Evolutionary conservation across 495 filamentous ascomycete genomes (phyloP).

Genomic region (Viridothelium virens): DNA sequence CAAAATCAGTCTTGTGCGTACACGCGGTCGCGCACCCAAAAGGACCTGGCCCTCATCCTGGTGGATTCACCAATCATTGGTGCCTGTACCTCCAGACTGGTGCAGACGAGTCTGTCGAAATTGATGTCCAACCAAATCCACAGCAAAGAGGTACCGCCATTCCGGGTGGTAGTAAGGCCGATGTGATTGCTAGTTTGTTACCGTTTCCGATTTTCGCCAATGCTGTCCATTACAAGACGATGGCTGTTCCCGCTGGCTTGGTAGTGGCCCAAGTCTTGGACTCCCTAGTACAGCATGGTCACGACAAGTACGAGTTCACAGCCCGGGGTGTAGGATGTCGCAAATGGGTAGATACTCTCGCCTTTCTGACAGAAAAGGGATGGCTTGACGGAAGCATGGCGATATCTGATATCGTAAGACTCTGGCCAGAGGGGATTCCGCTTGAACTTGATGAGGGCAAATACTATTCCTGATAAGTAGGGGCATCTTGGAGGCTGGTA

Average conservation of each 20-base stretch:
- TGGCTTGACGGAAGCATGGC: background rate
- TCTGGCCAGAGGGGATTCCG: background rate
- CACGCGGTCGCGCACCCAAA: background rate
- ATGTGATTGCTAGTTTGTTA: background rate
- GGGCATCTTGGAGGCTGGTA: too few species aligned
- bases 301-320: too few species aligned
- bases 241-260: background rate
- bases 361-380: too few species aligned
- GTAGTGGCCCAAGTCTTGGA: background rate
- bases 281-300: too few species aligned
- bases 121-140: background rate
- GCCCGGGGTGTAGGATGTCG: background rate
- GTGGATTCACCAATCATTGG: slow-evolving; percentile 3
- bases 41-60: background rate
- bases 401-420: background rate
- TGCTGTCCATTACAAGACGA: background rate
- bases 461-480: background rate
- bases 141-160: background rate
- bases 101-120: background rate
- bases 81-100: slow-evolving; percentile 3
- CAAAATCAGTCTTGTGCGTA: background rate
- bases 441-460: background rate
- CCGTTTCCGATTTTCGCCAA: background rate
- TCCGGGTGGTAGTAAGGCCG: background rate
- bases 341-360: background rate